These are phyloP conservation scores for Knufia petricola DNA, from an alignment of 2,329 filamentous ascomycete species.

Conservation along the genomic window DNA sequence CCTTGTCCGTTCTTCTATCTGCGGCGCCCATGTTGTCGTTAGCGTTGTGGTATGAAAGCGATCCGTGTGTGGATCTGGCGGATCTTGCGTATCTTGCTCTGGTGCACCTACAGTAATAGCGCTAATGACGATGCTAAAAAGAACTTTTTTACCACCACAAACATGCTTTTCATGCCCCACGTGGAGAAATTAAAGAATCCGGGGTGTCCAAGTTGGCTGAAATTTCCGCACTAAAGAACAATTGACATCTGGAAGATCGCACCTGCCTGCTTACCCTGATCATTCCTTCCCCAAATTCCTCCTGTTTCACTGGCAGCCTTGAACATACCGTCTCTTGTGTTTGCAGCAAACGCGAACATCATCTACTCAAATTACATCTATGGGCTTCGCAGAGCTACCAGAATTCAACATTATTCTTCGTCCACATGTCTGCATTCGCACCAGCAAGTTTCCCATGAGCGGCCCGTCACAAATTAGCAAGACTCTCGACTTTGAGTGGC, in stretches of 20 bases:
- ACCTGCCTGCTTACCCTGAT: not conserved
- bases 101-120: no score
- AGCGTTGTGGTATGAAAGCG: not conserved
- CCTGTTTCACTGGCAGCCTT: not conserved
- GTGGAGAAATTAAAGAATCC: not conserved
- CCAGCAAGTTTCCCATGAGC: conserved; percentile 8
- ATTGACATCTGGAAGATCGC: not conserved
- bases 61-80: not conserved
- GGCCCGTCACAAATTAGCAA: not conserved
- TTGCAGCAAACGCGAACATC: not conserved
- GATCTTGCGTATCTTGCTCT: not conserved
- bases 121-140: not conserved
- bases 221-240: not conserved
- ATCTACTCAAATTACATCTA: conserved; percentile 6
- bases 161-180: not conserved
- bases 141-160: not conserved
- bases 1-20: conserved; percentile 16
- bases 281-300: not conserved
- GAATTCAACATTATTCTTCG: not conserved
- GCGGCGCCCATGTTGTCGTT: not conserved
- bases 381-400: conserved; percentile 21
- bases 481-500: conserved; percentile 29
- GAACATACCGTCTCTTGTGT: not conserved
- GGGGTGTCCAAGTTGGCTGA: not conserved
- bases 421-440: conserved; percentile 14